A percentile compares a stretch with the other conserved stretches of the same genome.
phyloP scores from a whole-genome alignment of 352 stramenopile species.

The Elongisporangium senticosum region DNA sequence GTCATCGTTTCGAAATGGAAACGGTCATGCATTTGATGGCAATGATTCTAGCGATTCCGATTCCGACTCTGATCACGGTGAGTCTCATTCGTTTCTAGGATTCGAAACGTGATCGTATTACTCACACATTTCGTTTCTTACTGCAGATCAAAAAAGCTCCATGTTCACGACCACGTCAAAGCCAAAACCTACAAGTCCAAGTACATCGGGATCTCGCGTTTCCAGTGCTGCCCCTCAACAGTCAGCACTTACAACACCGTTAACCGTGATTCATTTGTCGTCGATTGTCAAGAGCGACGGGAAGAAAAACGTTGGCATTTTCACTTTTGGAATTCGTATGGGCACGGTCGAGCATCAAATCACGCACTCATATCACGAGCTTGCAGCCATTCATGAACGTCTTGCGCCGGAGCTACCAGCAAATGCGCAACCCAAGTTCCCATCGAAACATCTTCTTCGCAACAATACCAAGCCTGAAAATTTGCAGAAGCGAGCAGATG shows the following conservation, averaged over 20 bases:
- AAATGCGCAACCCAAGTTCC: conserved; percentile 60
- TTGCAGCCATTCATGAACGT: conserved; percentile 62
- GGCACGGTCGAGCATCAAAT: conserved; percentile 41
- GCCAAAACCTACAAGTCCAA: conserved; percentile 13
- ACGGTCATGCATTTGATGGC: conserved; percentile 21
- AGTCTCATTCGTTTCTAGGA: conserved; percentile 1
- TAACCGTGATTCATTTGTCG: conserved; percentile 45
- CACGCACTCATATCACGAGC: conserved; percentile 61
- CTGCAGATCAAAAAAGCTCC: conserved; percentile 12
- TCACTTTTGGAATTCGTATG: conserved; percentile 54
- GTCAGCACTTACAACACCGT: conserved; percentile 7
- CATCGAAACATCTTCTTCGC: conserved; percentile 64
- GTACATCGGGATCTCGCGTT: conserved; percentile 10
- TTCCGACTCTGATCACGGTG: conserved; percentile 11
- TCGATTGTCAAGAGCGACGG: conserved; percentile 50
- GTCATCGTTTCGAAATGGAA: neutral
- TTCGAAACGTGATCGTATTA: conserved; percentile 3
- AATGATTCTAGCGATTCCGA: conserved; percentile 26
- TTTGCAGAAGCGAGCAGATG: conserved; percentile 79
- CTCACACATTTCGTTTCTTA: conserved; percentile 6
- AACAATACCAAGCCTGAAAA: conserved; percentile 83
- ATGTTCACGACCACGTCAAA: conserved; percentile 14
- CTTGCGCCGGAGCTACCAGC: conserved; percentile 24
- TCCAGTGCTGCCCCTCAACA: conserved; percentile 5
- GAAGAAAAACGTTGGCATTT: conserved; percentile 61